These are phyloP conservation scores for Arabidopsis thaliana DNA, from an alignment of 345 rosid genomes.

Conservation along the genomic window TAIR10.1 NC_003076.8:26493001-26493500, in stretches of 20 bases:
- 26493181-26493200: conserved; percentile 7
- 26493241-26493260: not conserved
- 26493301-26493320: not conserved
- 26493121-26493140: not conserved
- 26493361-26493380: conserved; percentile 7
- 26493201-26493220: not conserved
- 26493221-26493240: conserved; percentile 1
- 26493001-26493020: conserved; percentile 24
- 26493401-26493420: conserved; percentile 15
- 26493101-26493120: conserved; percentile 1
- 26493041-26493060: not conserved
- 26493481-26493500: not conserved
- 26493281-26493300: not conserved
- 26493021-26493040: conserved; percentile 3
- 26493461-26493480: not conserved
- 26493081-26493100: not conserved
- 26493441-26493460: conserved; percentile 11
- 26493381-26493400: conserved; percentile 9
- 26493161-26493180: not conserved
- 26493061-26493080: not conserved
- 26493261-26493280: not conserved
- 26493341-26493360: conserved; percentile 20
- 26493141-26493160: not conserved
- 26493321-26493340: conserved; percentile 8
- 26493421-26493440: conserved; percentile 6